Evolutionary conservation across 2,329 filamentous ascomycete species (phyloP).

Genomic region (Aspergillus ustus): DNA sequence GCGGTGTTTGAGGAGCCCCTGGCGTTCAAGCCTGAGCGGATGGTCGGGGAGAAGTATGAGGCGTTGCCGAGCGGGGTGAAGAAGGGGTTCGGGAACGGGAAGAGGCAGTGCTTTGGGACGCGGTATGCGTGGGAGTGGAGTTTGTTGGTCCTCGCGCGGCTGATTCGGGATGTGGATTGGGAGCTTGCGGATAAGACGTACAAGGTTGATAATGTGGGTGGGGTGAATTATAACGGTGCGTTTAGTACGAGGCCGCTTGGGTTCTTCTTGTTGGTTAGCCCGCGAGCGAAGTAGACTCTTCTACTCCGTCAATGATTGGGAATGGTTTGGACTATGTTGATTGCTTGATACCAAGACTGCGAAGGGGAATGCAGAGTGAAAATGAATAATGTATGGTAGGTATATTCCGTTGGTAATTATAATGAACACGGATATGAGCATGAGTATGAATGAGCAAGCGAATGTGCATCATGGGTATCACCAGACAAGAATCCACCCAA

Average conservation of each 20-base stretch:
- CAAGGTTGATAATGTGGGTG: conserved; percentile 33
- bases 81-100: conserved; percentile 76
- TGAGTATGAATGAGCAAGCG: not conserved
- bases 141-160: conserved; percentile 62
- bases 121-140: conserved; percentile 77
- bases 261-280: conserved; percentile 36
- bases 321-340: not conserved
- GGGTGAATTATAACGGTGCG: conserved; percentile 51
- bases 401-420: not conserved
- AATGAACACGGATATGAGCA: not conserved
- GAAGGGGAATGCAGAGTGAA: not conserved
- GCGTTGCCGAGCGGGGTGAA: conserved; percentile 65
- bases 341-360: not conserved
- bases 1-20: conserved; percentile 67
- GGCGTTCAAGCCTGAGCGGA: conserved; percentile 71
- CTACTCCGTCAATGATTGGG: not conserved
- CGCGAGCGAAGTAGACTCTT: not conserved
- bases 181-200: conserved; percentile 61
- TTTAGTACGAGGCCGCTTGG: conserved; percentile 58
- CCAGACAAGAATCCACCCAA: not conserved
- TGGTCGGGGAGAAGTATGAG: conserved; percentile 72
- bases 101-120: conserved; percentile 71
- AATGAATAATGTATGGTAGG: not conserved
- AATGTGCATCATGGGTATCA: not conserved
- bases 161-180: conserved; percentile 74